Conservation (phyloP, 352 stramenopile species). For the Albugo candida region DNA sequence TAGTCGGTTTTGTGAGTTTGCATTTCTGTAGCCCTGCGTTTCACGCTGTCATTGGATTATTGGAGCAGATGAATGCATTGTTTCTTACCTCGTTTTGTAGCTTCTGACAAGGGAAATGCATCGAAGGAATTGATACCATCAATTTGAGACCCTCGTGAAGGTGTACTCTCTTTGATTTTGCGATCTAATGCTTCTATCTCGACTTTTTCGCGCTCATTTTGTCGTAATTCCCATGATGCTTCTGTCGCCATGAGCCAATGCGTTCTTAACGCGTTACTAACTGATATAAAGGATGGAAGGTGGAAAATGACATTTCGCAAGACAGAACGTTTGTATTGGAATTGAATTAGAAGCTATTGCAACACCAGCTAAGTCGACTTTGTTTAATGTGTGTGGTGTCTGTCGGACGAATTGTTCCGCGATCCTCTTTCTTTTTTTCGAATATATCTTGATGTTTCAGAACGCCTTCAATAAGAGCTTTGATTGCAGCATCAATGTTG, state of each 20-base stretch:
- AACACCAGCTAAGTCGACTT: constrained; percentile 50
- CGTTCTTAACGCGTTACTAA: neutral
- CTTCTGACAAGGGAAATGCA: constrained; percentile 64
- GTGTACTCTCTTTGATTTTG: constrained; percentile 47
- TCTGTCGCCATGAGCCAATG: constrained; percentile 1
- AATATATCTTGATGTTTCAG: constrained; percentile 75
- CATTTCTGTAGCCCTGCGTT: constrained; percentile 27
- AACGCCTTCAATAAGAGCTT: constrained; percentile 60
- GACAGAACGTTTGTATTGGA: neutral
- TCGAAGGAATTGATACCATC: constrained; percentile 61
- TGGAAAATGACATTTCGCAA: too few relatives aligned
- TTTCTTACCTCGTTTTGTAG: constrained; percentile 21
- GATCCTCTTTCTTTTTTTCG: constrained; percentile 59
- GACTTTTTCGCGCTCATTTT: constrained; percentile 45
- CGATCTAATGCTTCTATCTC: constrained; percentile 45
- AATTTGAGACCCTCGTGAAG: constrained; percentile 59
- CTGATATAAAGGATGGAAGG: too few relatives aligned
- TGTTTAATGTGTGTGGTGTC: constrained; percentile 17
- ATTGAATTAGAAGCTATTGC: constrained; percentile 59
- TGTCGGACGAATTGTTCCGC: constrained; percentile 58
- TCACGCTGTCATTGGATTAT: neutral
- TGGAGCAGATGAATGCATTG: constrained; percentile 2
- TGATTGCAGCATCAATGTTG: constrained; percentile 78
- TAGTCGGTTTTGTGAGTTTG: constrained; percentile 72
- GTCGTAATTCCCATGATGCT: constrained; percentile 1